Evolutionary conservation across 495 filamentous ascomycete species (phyloP).

Genomic region (Aspergillus affinis): DNA sequence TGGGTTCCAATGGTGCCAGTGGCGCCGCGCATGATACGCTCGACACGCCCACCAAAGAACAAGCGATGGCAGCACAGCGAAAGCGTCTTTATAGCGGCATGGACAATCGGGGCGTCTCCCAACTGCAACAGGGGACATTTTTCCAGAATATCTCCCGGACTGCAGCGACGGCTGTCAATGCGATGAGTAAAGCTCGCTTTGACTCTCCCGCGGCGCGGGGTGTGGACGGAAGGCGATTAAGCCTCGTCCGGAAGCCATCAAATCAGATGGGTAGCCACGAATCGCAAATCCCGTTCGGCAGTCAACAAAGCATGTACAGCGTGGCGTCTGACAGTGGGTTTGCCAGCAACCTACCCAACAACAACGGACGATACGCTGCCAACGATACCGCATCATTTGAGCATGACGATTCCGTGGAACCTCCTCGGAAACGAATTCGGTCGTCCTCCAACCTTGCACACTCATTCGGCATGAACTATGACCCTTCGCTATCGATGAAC

Average conservation of each 20-base stretch:
- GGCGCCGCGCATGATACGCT: constrained; percentile 58
- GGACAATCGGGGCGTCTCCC: constrained; percentile 63
- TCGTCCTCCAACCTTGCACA: constrained; percentile 51
- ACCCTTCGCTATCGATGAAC: constrained; percentile 43
- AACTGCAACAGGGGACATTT: constrained; percentile 74
- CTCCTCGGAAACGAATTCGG: constrained; percentile 79
- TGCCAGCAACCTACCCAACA: constrained; percentile 42
- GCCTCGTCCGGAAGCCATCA: constrained; percentile 53
- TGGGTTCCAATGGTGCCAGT: constrained; percentile 72
- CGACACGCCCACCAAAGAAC: constrained; percentile 97
- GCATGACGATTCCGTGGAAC: constrained; percentile 64
- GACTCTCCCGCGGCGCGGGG: constrained; percentile 76
- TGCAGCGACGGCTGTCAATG: constrained; percentile 86
- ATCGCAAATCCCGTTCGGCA: constrained; percentile 51
- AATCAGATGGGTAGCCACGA: constrained; percentile 66
- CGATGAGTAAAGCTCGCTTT: constrained; percentile 91
- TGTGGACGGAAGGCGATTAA: constrained; percentile 50
- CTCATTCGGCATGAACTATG: constrained; percentile 36
- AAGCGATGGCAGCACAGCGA: constrained; percentile 95
- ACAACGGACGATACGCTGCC: constrained; percentile 29
- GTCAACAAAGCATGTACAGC: constrained; percentile 69
- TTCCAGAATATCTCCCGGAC: constrained; percentile 95
- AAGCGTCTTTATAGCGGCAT: constrained; percentile 81
- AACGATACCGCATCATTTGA: constrained; percentile 51
- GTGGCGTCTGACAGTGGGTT: constrained; percentile 65